These are phyloP conservation scores for Sugiyamaella boreocaroliniensis DNA, from an alignment of 805 yeast species.

Conservation along the genomic window DNA sequence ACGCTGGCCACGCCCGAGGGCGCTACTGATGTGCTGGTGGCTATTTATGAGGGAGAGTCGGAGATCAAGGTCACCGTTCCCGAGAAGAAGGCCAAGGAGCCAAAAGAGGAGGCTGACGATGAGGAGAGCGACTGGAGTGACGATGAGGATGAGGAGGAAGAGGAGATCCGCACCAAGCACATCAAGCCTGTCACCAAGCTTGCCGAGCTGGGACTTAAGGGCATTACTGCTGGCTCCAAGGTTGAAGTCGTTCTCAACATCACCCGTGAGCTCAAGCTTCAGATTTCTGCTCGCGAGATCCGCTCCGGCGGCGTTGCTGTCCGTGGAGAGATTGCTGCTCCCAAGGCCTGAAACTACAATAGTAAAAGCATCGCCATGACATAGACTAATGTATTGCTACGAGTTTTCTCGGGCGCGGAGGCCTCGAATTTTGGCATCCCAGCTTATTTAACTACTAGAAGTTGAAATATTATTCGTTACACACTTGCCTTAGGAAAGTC, in stretches of 20 bases:
- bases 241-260: conserved; percentile 61
- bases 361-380: neutral
- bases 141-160: conserved; percentile 80
- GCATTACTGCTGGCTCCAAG: conserved; percentile 54
- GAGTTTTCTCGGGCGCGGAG: neutral
- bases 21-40: conserved; percentile 54
- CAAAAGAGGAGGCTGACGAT: conserved; percentile 43
- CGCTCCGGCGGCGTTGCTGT: conserved; percentile 21
- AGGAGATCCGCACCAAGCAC: conserved; percentile 66
- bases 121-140: conserved; percentile 46
- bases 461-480: no score
- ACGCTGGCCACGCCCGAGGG: conserved; percentile 55
- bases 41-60: conserved; percentile 80
- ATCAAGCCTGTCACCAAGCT: conserved; percentile 66
- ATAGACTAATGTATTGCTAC: neutral
- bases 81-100: conserved; percentile 54
- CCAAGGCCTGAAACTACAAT: neutral
- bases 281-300: conserved; percentile 45
- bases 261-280: conserved; percentile 57
- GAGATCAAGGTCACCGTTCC: conserved; percentile 74
- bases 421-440: no score
- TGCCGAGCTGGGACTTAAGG: conserved; percentile 72
- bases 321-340: conserved; percentile 18
- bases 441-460: no score
- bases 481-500: no score